These are phyloP conservation scores for Dimargaris verticillata DNA, from an alignment of 192 early-diverging fungal genomes.

Conservation along the genomic window DNA sequence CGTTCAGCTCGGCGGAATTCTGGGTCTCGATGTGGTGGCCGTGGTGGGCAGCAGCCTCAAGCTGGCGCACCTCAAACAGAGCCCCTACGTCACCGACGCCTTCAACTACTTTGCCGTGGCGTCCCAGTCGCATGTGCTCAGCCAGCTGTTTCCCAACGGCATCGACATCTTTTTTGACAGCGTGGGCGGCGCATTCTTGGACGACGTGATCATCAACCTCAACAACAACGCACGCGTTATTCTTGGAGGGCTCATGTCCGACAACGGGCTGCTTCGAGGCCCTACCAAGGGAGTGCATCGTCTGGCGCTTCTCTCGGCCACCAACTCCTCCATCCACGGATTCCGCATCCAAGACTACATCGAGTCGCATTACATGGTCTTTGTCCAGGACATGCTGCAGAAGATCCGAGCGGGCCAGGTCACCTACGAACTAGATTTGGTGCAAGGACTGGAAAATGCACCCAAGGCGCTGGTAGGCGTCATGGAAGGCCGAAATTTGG, in stretches of 20 bases:
- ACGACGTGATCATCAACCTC: slow-evolving; percentile 44
- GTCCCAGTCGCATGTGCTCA: slow-evolving; percentile 28
- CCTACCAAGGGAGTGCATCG: slow-evolving; percentile 37
- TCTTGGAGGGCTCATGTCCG: slow-evolving; percentile 55
- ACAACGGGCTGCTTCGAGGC: slow-evolving; percentile 32
- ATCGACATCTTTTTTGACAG: slow-evolving; percentile 80
- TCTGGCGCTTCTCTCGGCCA: slow-evolving; percentile 32
- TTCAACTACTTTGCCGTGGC: slow-evolving; percentile 82
- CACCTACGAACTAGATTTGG: slow-evolving; percentile 34
- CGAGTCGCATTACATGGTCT: slow-evolving; percentile 26
- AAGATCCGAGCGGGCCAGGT: slow-evolving; percentile 43
- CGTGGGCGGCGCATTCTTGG: slow-evolving; percentile 65
- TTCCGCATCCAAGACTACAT: slow-evolving; percentile 32
- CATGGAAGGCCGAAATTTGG: slow-evolving; percentile 47
- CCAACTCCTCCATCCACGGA: slow-evolving; percentile 40
- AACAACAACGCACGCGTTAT: slow-evolving; percentile 50
- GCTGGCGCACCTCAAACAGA: slow-evolving; percentile 19
- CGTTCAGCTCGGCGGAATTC: slow-evolving; percentile 61
- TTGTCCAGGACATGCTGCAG: slow-evolving; percentile 33
- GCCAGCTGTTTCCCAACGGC: slow-evolving; percentile 48
- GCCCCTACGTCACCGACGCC: slow-evolving; percentile 39
- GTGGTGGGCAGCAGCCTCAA: slow-evolving; percentile 74
- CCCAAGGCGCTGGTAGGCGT: slow-evolving; percentile 42
- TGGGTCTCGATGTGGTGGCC: slow-evolving; percentile 66
- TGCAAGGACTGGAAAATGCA: slow-evolving; percentile 46